A percentile compares a stretch with the other conserved stretches of the same genome.
phyloP scores from a whole-genome alignment of 2,329 filamentous ascomycete species.

The Neophaeococcomyces mojaviensis region DNA sequence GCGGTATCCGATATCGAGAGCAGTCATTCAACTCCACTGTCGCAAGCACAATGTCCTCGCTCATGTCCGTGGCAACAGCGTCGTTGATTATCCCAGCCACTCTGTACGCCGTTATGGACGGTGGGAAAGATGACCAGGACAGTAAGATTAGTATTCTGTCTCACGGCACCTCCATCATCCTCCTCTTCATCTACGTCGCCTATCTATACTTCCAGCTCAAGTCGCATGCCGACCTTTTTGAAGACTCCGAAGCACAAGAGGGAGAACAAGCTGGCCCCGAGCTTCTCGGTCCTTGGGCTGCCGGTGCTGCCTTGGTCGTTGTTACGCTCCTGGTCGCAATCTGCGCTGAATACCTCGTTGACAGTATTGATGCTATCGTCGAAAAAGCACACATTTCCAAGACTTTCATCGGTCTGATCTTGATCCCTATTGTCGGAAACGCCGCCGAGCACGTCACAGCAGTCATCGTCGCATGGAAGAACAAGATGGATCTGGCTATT shows the following conservation, averaged over 20 bases:
- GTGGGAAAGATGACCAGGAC: conserved; percentile 27
- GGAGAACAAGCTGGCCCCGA: conserved; percentile 34
- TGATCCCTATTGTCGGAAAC: conserved; percentile 74
- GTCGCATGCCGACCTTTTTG: conserved; percentile 67
- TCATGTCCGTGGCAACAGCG: conserved; percentile 69
- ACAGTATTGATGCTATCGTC: conserved; percentile 66
- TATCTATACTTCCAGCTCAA: conserved; percentile 73
- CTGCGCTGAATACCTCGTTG: conserved; percentile 71
- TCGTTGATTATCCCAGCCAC: conserved; percentile 73
- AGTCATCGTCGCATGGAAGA: conserved; percentile 67
- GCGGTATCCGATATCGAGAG: conserved; percentile 62
- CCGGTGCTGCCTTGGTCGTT: conserved; percentile 58
- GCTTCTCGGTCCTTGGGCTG: conserved; percentile 56
- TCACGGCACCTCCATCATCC: conserved; percentile 66
- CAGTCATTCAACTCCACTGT: conserved; percentile 51
- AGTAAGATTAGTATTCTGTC: conserved; percentile 63
- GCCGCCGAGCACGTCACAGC: conserved; percentile 76
- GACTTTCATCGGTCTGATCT: conserved; percentile 71
- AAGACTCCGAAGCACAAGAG: conserved; percentile 36
- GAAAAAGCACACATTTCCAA: conserved; percentile 64
- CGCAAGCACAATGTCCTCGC: conserved; percentile 51
- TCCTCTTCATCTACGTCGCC: conserved; percentile 65
- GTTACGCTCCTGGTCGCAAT: conserved; percentile 64
- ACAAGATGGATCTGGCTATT: conserved; percentile 63
- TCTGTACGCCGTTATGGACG: conserved; percentile 56